Evolutionary conservation across 2,329 filamentous ascomycete species (phyloP), one percentile per base, ranked within the genome.

Genomic region (Fusarium heterosporum): DNA sequence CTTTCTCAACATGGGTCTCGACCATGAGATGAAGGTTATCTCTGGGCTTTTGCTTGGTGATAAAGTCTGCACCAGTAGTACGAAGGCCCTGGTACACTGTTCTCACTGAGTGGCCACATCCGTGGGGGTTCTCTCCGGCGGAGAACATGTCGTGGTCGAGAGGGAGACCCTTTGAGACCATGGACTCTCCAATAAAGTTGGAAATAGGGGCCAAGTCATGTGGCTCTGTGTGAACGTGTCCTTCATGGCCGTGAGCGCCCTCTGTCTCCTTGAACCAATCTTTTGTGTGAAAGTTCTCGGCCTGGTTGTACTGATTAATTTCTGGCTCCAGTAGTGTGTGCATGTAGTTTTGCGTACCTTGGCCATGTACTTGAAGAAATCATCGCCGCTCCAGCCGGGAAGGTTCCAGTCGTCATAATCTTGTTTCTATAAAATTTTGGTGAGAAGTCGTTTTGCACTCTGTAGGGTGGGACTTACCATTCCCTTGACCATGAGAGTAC

Each of bases 71-170:
- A 0, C 81, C 80, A 1, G 84, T 87, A 2, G 81, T 83, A 22
- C 86, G 79, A 17, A 83, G 74, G 1, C 85, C 86, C 51, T 84
- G 78, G 52, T 83, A 79, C 3, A 85, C 83, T 4, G 84, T 86
- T 62, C 85, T 78, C 13, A 83, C 79, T 2, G 75, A 83, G 72
- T 88, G 85, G 4, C 86, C 85, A 65, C 85, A 87, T 1, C 85
- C 85, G 50, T 86, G 82, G 2, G 84, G 74, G 19, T 80, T 81
- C 29, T 83, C 78, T 75, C 55, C 88, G 61, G 55, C 73, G 1
- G 82, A 81, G 70, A 89, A 89, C 84, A 89, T 87, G 63, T 89
- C 87, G 17, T 80, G 79, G 39, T 85, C 80, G n/a, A 86, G 77
- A 0, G 83, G 81, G 1, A 89, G 73, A 5, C 86, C 86, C 60